Evolutionary conservation across 805 yeast genomes (phyloP).

Genomic region (Candida saitoana): DNA sequence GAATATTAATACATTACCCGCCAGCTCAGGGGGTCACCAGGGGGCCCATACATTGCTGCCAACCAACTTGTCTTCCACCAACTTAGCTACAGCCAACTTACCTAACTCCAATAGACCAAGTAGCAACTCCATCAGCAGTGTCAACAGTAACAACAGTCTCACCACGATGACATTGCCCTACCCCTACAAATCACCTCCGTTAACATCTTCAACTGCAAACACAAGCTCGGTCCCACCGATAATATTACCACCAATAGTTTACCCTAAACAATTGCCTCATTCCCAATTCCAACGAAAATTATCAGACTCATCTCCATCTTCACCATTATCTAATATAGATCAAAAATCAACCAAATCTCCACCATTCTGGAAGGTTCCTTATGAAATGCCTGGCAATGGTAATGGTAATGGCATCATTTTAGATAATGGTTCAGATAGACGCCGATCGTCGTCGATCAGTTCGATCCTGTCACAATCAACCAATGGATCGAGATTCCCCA

Average conservation of each 20-base stretch:
- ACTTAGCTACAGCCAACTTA: not conserved
- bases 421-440: conserved; percentile 1
- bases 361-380: conserved; percentile 61
- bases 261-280: conserved; percentile 12
- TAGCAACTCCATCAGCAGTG: conserved; percentile 1
- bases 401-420: conserved; percentile 1
- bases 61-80: not conserved
- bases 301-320: conserved; percentile 6
- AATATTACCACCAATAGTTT: conserved; percentile 27
- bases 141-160: conserved; percentile 6
- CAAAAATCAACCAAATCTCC: conserved; percentile 16
- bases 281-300: conserved; percentile 5
- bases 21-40: not conserved
- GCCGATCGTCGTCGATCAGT: conserved; percentile 44
- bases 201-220: conserved; percentile 6
- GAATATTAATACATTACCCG: not conserved
- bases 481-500: conserved; percentile 31
- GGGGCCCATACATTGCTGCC: not conserved
- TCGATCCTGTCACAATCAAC: conserved; percentile 47
- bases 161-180: conserved; percentile 4
- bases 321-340: conserved; percentile 3
- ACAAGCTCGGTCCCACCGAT: conserved; percentile 18
- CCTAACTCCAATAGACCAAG: not conserved
- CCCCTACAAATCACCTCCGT: conserved; percentile 5
- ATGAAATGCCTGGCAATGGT: conserved; percentile 43